Evolutionary conservation across 345 rosid genomes (phyloP).

Genomic region (Bruguiera gymnorhiza): DNA sequence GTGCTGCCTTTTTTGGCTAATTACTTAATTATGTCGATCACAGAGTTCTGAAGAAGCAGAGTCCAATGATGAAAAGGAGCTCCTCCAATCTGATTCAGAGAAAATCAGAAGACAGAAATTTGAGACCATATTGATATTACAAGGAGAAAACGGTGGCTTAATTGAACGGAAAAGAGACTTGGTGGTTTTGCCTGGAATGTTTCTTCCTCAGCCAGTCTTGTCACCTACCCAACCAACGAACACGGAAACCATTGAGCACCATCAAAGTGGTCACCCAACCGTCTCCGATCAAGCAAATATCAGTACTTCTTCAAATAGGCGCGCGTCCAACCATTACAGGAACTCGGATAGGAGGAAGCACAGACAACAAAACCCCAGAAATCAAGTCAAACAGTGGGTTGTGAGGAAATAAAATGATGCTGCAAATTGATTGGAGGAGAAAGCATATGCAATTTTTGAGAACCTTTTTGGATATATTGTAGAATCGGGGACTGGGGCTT

Average conservation of each 20-base stretch:
- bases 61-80: slow-evolving; percentile 23
- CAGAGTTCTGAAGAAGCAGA: slow-evolving; percentile 40
- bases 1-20: not conserved
- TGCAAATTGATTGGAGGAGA: slow-evolving; percentile 15
- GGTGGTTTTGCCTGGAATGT: slow-evolving; percentile 69
- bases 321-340: slow-evolving; percentile 22
- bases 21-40: not conserved
- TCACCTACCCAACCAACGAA: slow-evolving; percentile 20
- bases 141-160: slow-evolving; percentile 62
- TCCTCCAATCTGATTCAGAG: slow-evolving; percentile 59
- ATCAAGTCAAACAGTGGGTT: slow-evolving; percentile 40
- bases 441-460: not conserved
- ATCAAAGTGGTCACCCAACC: slow-evolving; percentile 20
- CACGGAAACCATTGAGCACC: slow-evolving; percentile 34
- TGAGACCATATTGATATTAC: slow-evolving; percentile 52
- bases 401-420: slow-evolving; percentile 31
- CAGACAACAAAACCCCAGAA: slow-evolving; percentile 29
- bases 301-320: slow-evolving; percentile 34
- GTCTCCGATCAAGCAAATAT: slow-evolving; percentile 26
- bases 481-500: not conserved
- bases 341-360: slow-evolving; percentile 28
- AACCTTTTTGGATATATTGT: not conserved
- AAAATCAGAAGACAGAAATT: slow-evolving; percentile 58
- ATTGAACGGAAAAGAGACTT: slow-evolving; percentile 57
- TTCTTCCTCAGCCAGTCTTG: slow-evolving; percentile 47